Base-by-base conservation (phyloP, 2,329 filamentous ascomycete species). In the Diaporthe citri region DNA sequence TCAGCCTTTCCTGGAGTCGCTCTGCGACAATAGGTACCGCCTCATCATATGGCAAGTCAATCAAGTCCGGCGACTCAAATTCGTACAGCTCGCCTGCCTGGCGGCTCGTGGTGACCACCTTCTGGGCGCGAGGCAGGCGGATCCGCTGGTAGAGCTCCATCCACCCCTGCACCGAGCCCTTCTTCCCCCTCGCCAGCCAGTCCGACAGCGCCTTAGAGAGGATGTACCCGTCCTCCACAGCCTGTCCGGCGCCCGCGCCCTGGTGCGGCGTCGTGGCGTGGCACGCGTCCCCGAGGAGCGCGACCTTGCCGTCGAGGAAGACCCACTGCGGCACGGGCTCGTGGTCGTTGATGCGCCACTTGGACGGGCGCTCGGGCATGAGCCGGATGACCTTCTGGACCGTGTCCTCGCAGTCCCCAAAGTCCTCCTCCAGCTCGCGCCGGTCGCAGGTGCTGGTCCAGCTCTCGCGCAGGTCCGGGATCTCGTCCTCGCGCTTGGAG, bases 1-100 rank as follows among this genome's bases (percentile, higher is more conserved):
- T 79, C 78, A 83, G 80, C 48, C 81, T 76, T 46, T 78, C 76
- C 57, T 79, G 77, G 52, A 82, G 48, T 10, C 76, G 75, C 51
- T 81, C 78, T 10, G 77, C 77, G 62, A 85, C 78, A 7, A 83
- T 77, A 0, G 81, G 80, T 25, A 85, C 56, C 41, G 81, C 82
- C 36, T 85, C 81, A 6, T 86, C 84, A 69, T 80, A 84, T 3
- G 78, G 74, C 74, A 81, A 77, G 46, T 80, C 81, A 25, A 79
- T 74, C 79, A 85, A 79, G 28, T 81, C 80, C n/a, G 80, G 79
- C 28, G 81, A 78, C 76, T 82, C 74, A 77, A 81, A 82, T 20
- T 79, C 79, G 52, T 82, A 82, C 28, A 82, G 12, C 56, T 57
- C 62, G 22, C 81, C 81, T 2, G 81, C 81, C 60, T 82, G 80